Conservation (phyloP, 163 green algal species). For the Prototheca wickerhamii region DNA sequence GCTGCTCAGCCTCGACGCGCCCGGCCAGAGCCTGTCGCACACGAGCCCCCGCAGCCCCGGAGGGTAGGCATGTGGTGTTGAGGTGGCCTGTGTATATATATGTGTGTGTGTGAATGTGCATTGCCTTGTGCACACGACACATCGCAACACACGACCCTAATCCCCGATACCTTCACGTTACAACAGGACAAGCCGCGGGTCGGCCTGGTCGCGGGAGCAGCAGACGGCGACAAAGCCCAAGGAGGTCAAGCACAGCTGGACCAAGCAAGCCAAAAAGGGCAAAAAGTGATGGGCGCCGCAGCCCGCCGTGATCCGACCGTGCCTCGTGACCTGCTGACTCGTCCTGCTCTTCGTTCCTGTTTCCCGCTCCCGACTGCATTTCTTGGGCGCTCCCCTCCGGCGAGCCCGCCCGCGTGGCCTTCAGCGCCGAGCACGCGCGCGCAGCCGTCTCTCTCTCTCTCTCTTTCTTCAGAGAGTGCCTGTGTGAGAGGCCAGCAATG, state of each 20-base stretch:
- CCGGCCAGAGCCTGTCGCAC: background rate
- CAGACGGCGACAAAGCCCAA: background rate
- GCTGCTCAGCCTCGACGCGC: background rate
- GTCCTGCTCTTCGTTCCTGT: background rate
- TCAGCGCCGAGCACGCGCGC: too few species aligned
- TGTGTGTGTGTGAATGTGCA: too few species aligned
- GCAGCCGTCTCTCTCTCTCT: too few species aligned
- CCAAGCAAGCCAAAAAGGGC: background rate
- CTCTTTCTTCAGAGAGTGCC: too few species aligned
- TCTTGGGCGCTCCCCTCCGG: too few species aligned
- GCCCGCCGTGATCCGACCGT: background rate
- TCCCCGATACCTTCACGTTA: background rate
- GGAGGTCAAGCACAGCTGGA: slow-evolving; percentile 18
- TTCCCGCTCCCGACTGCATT: too few species aligned
- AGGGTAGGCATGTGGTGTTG: background rate
- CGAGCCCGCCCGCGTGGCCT: too few species aligned
- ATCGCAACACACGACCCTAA: too few species aligned
- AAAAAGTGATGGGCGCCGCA: background rate
- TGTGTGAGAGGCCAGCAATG: too few species aligned
- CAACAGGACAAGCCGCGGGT: background rate
- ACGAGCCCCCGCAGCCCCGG: too few species aligned
- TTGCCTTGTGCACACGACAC: too few species aligned
- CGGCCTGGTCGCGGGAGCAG: slow-evolving; percentile 4
- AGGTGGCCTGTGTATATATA: too few species aligned
- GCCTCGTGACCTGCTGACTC: background rate